These are phyloP conservation scores for Pleurotus tuoliensis DNA, from an alignment of 768 basidiomycete species.

Conservation along the genomic window DNA sequence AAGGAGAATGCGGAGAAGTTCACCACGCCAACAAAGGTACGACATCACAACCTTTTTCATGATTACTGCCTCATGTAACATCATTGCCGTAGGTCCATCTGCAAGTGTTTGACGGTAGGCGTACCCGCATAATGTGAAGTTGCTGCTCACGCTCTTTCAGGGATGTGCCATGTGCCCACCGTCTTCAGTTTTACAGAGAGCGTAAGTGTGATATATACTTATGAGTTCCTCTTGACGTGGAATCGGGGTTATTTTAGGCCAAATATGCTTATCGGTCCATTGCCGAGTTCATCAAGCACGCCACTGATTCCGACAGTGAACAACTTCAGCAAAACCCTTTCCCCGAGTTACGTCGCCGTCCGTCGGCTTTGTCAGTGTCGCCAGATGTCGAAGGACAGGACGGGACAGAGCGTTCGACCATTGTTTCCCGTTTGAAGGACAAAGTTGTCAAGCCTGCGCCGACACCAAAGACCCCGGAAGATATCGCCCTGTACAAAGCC, in stretches of 20 bases:
- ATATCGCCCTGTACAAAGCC: constrained; percentile 22
- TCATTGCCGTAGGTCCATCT: constrained; percentile 54
- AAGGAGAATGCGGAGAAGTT: constrained; percentile 47
- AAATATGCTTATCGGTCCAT: constrained; percentile 58
- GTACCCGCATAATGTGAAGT: not conserved
- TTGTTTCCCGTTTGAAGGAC: not conserved
- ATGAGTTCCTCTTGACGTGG: too few species aligned
- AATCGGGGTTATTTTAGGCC: constrained; percentile 30
- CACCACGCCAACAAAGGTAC: constrained; percentile 48
- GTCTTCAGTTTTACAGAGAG: constrained; percentile 64
- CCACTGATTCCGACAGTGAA: constrained; percentile 34
- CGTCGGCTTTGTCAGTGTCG: constrained; percentile 18
- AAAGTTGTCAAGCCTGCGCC: constrained; percentile 6
- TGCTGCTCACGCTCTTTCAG: constrained; percentile 24
- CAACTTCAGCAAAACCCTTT: constrained; percentile 41
- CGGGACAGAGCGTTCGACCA: not conserved
- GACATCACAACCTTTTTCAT: not conserved
- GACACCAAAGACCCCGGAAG: constrained; percentile 8
- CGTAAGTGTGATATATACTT: constrained; percentile 27
- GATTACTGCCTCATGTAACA: not conserved
- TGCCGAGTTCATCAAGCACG: constrained; percentile 53
- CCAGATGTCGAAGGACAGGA: constrained; percentile 4
- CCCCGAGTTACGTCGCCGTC: constrained; percentile 35
- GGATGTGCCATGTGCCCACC: constrained; percentile 72
- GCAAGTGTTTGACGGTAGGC: constrained; percentile 68